Evolutionary conservation across 495 filamentous ascomycete genomes (phyloP).

Genomic region (Penicillium angulare): DNA sequence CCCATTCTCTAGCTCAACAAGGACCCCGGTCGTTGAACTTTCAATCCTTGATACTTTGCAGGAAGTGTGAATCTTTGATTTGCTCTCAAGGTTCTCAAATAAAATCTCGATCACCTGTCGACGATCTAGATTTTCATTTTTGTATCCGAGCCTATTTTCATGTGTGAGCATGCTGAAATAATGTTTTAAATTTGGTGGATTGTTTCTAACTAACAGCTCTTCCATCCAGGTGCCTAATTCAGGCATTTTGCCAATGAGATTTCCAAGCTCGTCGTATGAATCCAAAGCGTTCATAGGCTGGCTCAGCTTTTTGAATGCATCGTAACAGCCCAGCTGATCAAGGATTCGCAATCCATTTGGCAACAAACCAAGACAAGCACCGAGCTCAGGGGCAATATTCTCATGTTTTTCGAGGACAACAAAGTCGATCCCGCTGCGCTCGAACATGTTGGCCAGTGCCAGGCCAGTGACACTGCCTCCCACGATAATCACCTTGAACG

Average conservation of each 20-base stretch:
- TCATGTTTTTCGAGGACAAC: constrained; percentile 43
- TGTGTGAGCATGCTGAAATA: too few relatives aligned
- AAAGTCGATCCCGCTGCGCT: constrained; percentile 45
- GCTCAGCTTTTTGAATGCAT: background rate
- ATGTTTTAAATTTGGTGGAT: too few relatives aligned
- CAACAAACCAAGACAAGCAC: constrained; percentile 34
- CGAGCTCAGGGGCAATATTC: constrained; percentile 30
- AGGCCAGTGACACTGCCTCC: constrained; percentile 50
- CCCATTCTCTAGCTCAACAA: constrained; percentile 37
- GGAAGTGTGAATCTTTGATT: constrained; percentile 30
- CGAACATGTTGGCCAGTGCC: constrained; percentile 42
- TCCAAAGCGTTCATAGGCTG: background rate
- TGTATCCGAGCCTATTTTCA: constrained; percentile 29
- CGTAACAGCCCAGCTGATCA: constrained; percentile 46
- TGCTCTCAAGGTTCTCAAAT: constrained; percentile 32
- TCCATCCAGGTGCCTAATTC: background rate
- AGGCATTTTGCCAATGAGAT: background rate
- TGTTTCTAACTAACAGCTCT: background rate
- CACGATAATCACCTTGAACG: constrained; percentile 42
- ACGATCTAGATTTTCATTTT: constrained; percentile 30
- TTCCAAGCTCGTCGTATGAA: background rate
- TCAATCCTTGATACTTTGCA: constrained; percentile 32
- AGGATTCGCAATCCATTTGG: constrained; percentile 40
- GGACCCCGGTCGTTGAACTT: constrained; percentile 20
- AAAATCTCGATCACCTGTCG: constrained; percentile 28